These are phyloP conservation scores for Thuidium tamariscinum DNA, from an alignment of 225 moss, liverwort and hornwort genomes.

Conservation along the genomic window DNA sequence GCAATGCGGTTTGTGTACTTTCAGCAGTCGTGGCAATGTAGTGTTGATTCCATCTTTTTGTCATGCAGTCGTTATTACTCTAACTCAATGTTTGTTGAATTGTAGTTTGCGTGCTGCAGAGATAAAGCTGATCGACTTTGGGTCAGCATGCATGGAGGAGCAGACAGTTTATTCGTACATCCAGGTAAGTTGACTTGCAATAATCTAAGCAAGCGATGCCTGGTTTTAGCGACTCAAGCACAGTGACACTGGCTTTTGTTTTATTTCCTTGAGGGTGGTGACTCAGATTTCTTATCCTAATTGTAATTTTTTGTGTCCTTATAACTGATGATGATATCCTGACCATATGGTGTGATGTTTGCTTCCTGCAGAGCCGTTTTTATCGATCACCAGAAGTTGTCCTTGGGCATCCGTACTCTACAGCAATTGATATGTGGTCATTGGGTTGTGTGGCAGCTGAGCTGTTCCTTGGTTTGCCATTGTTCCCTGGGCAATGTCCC, in stretches of 20 bases:
- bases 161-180: slow-evolving; percentile 84
- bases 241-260: not conserved
- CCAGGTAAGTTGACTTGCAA: slow-evolving; percentile 19
- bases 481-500: slow-evolving; percentile 76
- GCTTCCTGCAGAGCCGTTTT: slow-evolving; percentile 66
- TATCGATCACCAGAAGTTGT: slow-evolving; percentile 92
- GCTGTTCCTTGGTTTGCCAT: slow-evolving; percentile 80
- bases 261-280: not conserved
- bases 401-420: slow-evolving; percentile 66
- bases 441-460: slow-evolving; percentile 89
- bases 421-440: slow-evolving; percentile 94
- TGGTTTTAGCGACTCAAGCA: not conserved
- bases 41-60: not conserved
- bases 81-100: not conserved
- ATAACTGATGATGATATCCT: not conserved
- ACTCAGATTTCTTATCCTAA: not conserved
- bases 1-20: not conserved
- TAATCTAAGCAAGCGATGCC: not conserved
- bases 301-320: not conserved
- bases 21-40: not conserved
- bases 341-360: not conserved
- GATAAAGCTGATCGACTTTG: slow-evolving; percentile 89
- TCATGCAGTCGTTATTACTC: not conserved
- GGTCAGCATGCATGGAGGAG: slow-evolving; percentile 77
- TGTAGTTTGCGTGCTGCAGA: slow-evolving; percentile 33